Conservation (phyloP, 208 protist species). For the Acanthamoeba royreba region DNA sequence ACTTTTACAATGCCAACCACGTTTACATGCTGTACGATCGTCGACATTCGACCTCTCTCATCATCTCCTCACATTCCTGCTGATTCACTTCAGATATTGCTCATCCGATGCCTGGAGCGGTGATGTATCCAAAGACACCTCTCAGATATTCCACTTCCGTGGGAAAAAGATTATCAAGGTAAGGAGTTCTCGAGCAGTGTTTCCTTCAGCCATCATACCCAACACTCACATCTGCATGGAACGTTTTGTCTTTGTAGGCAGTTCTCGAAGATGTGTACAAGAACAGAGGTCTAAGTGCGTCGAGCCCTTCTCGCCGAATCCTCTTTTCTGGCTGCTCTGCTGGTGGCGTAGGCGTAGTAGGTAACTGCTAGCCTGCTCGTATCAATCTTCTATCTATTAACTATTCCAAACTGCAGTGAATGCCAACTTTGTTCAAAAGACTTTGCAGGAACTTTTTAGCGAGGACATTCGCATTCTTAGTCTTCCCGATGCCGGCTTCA, state of each 20-base stretch:
- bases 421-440: background rate
- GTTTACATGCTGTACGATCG: background rate
- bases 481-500: background rate
- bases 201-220: background rate
- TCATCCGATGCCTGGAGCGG: constrained; percentile 4
- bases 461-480: background rate
- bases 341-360: background rate
- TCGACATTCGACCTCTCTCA: background rate
- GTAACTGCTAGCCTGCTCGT: background rate
- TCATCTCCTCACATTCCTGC: background rate
- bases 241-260: background rate
- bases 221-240: background rate
- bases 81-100: background rate
- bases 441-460: background rate
- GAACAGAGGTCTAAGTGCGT: background rate
- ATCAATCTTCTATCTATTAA: background rate
- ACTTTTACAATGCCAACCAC: background rate
- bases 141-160: background rate
- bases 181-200: too few relatives aligned
- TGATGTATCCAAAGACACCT: background rate
- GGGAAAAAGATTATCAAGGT: background rate
- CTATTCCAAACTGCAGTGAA: background rate
- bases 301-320: background rate
- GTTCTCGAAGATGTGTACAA: background rate
- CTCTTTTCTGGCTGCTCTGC: background rate